Conservation (phyloP, 176 grass and related monocot genomes). For the Cenchrus fungigraminus region DNA sequence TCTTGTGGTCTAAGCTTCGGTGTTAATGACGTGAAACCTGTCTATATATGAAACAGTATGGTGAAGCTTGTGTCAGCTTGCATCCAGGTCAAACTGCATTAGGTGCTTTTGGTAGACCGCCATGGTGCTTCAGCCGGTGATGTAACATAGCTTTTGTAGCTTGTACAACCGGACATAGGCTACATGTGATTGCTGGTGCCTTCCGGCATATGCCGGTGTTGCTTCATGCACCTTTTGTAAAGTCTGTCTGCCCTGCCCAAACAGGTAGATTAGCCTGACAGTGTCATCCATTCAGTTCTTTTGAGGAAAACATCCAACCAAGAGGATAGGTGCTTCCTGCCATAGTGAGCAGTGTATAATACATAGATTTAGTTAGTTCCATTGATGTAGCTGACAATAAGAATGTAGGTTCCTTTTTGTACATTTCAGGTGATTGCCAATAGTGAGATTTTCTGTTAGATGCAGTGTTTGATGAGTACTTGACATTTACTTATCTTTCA, state of each 20-base stretch:
- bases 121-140: constrained; percentile 27
- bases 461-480: not conserved
- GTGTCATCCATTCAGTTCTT: constrained; percentile 41
- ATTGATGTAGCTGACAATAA: constrained; percentile 49
- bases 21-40: constrained; percentile 85
- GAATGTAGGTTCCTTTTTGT: constrained; percentile 32
- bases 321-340: constrained; percentile 9
- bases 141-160: constrained; percentile 32
- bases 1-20: constrained; percentile 75
- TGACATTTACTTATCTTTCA: not conserved
- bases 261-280: constrained; percentile 26
- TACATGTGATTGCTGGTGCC: constrained; percentile 28
- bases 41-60: constrained; percentile 73
- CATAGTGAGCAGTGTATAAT: constrained; percentile 39
- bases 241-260: constrained; percentile 41
- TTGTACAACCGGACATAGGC: constrained; percentile 32
- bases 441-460: constrained; percentile 22
- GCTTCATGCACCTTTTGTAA: constrained; percentile 37
- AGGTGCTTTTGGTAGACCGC: constrained; percentile 6
- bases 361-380: constrained; percentile 46
- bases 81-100: constrained; percentile 19
- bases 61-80: not conserved
- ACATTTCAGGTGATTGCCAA: constrained; percentile 20
- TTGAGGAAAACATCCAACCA: constrained; percentile 26
- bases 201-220: constrained; percentile 27